These are phyloP conservation scores for Macrolepiota albuminosa DNA, from an alignment of 768 basidiomycete genomes.

Conservation along the genomic window DNA sequence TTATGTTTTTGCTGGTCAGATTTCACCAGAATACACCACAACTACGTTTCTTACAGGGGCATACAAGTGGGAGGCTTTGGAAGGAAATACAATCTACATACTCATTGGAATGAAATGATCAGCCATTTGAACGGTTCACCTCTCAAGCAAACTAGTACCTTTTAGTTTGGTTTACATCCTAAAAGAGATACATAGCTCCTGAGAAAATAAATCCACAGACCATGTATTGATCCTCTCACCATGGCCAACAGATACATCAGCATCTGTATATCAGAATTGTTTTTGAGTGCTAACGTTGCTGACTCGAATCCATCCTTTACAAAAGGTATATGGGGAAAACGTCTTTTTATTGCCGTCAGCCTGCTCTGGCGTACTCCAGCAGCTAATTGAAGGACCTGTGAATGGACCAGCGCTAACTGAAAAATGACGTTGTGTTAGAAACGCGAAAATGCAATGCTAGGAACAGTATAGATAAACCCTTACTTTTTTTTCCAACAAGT, in stretches of 20 bases:
- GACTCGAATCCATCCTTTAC: constrained; percentile 15
- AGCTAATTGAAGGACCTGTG: constrained; percentile 17
- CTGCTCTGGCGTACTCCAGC: constrained; percentile 16
- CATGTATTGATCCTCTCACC: constrained; percentile 4
- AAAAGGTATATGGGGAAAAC: constrained; percentile 14
- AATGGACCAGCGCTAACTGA: constrained; percentile 9
- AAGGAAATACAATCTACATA: constrained; percentile 20
- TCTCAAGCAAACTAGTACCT: neutral
- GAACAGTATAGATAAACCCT: neutral
- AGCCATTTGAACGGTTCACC: neutral
- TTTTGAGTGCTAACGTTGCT: neutral
- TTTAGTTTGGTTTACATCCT: neutral
- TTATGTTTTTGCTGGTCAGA: neutral
- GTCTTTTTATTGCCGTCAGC: constrained; percentile 4
- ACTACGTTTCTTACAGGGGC: constrained; percentile 15
- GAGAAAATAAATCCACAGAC: neutral
- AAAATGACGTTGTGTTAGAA: constrained; percentile 1
- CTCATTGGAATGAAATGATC: neutral
- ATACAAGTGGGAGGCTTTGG: constrained; percentile 23
- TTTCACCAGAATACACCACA: neutral
- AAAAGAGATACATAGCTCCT: neutral
- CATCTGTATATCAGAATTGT: neutral
- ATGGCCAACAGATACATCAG: constrained; percentile 6
- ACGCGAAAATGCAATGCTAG: neutral
- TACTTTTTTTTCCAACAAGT: constrained; percentile 6